A percentile compares a stretch with the other conserved stretches of the same genome.
phyloP scores from a whole-genome alignment of 1,284 basidiomycete genomes.

The Psilocybe mexicana region DNA sequence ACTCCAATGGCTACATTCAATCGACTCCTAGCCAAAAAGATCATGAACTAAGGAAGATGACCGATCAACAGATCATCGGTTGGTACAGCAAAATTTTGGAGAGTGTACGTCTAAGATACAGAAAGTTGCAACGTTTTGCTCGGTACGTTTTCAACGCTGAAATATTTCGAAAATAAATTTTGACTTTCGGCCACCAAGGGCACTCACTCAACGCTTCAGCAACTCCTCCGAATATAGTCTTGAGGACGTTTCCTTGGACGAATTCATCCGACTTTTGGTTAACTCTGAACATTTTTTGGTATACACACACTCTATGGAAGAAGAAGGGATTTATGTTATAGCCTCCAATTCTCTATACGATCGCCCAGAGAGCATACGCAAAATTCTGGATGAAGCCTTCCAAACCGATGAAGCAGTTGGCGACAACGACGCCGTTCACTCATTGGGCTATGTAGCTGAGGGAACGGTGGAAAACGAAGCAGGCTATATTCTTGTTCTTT shows the following conservation, averaged over 20 bases:
- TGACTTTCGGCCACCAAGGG: slow-evolving; percentile 41
- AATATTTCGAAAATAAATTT: background rate
- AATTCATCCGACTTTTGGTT: slow-evolving; percentile 81
- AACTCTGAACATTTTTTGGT: slow-evolving; percentile 94
- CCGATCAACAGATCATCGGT: slow-evolving; percentile 76
- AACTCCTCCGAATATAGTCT: slow-evolving; percentile 95
- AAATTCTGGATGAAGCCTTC: slow-evolving; percentile 86
- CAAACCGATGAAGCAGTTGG: slow-evolving; percentile 63
- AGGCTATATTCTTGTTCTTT: slow-evolving; percentile 84
- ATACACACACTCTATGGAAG: slow-evolving; percentile 88
- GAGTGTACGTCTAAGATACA: slow-evolving; percentile 88
- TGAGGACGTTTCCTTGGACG: slow-evolving; percentile 77
- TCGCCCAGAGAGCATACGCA: slow-evolving; percentile 78
- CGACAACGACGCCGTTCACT: slow-evolving; percentile 58
- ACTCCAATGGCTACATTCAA: slow-evolving; percentile 25
- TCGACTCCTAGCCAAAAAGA: slow-evolving; percentile 27
- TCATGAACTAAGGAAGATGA: slow-evolving; percentile 52
- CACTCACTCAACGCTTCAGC: slow-evolving; percentile 84
- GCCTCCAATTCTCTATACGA: slow-evolving; percentile 85
- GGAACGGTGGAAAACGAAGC: slow-evolving; percentile 49
- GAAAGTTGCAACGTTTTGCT: slow-evolving; percentile 93
- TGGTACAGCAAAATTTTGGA: slow-evolving; percentile 97
- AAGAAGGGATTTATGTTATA: slow-evolving; percentile 92
- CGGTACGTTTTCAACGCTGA: slow-evolving; percentile 50
- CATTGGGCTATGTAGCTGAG: slow-evolving; percentile 47